Base-by-base conservation (phyloP, 2,329 filamentous ascomycete genomes). In the Samsoniella hepiali region DNA sequence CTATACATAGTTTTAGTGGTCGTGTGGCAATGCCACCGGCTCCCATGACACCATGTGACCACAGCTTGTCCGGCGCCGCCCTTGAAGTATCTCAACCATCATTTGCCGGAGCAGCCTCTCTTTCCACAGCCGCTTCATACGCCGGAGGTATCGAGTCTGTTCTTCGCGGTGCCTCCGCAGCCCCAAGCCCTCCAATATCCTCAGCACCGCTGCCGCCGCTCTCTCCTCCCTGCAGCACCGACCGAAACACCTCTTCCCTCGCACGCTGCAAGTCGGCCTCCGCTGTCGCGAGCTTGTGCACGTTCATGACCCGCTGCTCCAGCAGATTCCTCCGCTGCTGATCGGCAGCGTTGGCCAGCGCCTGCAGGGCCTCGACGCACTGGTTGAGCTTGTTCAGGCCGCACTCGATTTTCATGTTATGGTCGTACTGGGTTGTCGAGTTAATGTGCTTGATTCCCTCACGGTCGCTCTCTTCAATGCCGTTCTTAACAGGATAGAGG, bases 401-500 rank as follows among this genome's bases (percentile, higher is more conserved):
- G 17, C 74, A 69, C 67, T 82, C 79, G 64, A 86, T 81, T 70
- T 82, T 77, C 67, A 82, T 82, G 63, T 84, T 78, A 57, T 83
- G 84, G 67, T 85, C 81, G 67, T n/a, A n/a, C n/a, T n/a, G n/a
- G n/a, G n/a, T n/a, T n/a, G n/a, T n/a, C n/a, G n/a, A n/a, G n/a
- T n/a, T n/a, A n/a, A n/a, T n/a, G n/a, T n/a, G n/a, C n/a, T n/a
- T n/a, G n/a, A n/a, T n/a, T n/a, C n/a, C n/a, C n/a, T n/a, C n/a
- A n/a, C n/a, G n/a, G n/a, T n/a, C n/a, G n/a, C n/a, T n/a, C n/a
- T n/a, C n/a, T n/a, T n/a, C n/a, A n/a, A n/a, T n/a, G n/a, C n/a
- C n/a, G n/a, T n/a, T n/a, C n/a, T n/a, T n/a, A n/a, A n/a, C n/a
- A 84, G 84, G n/a, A 84, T n/a, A 74, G 2, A 85, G 74, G 64